These are phyloP conservation scores for Hirsutella rhossiliensis DNA, from an alignment of 2,329 filamentous ascomycete genomes.

Conservation along the genomic window DNA sequence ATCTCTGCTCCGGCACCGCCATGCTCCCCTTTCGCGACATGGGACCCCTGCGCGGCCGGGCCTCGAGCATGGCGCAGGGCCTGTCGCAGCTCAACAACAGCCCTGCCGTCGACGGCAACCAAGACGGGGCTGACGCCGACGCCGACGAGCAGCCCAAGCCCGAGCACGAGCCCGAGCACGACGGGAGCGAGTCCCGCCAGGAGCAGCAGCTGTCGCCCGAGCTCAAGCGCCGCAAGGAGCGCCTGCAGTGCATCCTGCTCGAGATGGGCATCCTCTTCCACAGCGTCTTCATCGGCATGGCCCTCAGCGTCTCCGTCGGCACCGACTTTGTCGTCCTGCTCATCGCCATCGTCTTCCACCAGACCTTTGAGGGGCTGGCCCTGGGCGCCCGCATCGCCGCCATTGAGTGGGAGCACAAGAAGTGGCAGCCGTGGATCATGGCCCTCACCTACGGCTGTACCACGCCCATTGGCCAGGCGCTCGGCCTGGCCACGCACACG, in stretches of 20 bases:
- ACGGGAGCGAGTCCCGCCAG: constrained; percentile 12
- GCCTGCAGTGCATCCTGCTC: constrained; percentile 65
- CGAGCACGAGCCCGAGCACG: constrained; percentile 10
- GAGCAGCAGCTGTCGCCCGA: constrained; percentile 27
- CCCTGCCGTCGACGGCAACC: neutral
- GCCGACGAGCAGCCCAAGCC: constrained; percentile 5
- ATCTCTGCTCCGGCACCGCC: constrained; percentile 8
- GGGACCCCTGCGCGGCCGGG: constrained; percentile 19
- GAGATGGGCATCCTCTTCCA: constrained; percentile 57
- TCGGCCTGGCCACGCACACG: constrained; percentile 57
- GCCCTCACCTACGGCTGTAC: constrained; percentile 44
- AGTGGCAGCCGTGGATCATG: constrained; percentile 42
- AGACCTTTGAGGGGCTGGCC: constrained; percentile 44
- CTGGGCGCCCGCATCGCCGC: constrained; percentile 52
- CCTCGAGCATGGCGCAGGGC: constrained; percentile 20
- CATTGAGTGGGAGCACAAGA: constrained; percentile 28
- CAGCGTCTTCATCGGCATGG: constrained; percentile 75
- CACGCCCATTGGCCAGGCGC: constrained; percentile 62
- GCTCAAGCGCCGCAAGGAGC: constrained; percentile 48
- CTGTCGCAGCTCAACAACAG: constrained; percentile 16
- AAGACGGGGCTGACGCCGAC: constrained; percentile 1
- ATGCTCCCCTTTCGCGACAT: constrained; percentile 20
- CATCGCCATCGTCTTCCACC: constrained; percentile 68
- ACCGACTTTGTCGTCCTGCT: constrained; percentile 68
- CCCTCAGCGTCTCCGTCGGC: constrained; percentile 65